Evolutionary conservation across 2,329 filamentous ascomycete species (phyloP), one percentile per base, ranked within the genome.

Genomic region (Corinectria fuckeliana): DNA sequence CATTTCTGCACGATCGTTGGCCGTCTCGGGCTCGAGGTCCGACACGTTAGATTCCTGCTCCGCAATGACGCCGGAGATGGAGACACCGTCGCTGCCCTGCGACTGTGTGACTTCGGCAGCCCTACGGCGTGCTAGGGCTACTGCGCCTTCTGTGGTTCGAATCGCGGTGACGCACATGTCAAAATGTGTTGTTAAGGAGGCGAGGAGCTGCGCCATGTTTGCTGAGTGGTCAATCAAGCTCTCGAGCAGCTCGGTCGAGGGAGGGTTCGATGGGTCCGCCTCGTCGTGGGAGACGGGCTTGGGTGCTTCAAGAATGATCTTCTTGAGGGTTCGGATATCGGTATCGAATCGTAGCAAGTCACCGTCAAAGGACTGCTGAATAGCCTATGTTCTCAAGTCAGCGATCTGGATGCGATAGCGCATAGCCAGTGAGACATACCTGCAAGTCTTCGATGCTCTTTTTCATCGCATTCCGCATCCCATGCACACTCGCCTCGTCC

Each of bases 151-250:
- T 3, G 93, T 97, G 50, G 94, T 92, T 60, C 93, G 91, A 41
- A 97, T 89, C 1, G 94, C 94, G 1, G 90, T 94, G 13, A 96
- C 91, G 74, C 94, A 97, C 64, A 96, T 86, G 74, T 98, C 94
- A 73, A 97, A 97, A 76, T 98, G 94, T 23, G 85, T 86, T 7
- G 92, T 93, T 4, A 98, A 80, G 1, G 90, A 92, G 56, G 92
- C 86, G 2, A 98, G 85, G 5, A 92, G 83, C 57, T 89, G 83
- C 5, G 93, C 94, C 88, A 96, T 94, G 68, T 89, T 87, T 62
- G 91, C 88, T 0, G 93, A 93, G 66, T 94, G 88, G 13, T 82
- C 82, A 64, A 93, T 88, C 32, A 96, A 82, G 3, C 81, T 80
- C 26, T 82, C 78, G n/a, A 91, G 78, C 39, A 87, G 79, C 4